These are phyloP conservation scores for Nothopassalora personata DNA, from an alignment of 2,329 filamentous ascomycete genomes.

Conservation along the genomic window DNA sequence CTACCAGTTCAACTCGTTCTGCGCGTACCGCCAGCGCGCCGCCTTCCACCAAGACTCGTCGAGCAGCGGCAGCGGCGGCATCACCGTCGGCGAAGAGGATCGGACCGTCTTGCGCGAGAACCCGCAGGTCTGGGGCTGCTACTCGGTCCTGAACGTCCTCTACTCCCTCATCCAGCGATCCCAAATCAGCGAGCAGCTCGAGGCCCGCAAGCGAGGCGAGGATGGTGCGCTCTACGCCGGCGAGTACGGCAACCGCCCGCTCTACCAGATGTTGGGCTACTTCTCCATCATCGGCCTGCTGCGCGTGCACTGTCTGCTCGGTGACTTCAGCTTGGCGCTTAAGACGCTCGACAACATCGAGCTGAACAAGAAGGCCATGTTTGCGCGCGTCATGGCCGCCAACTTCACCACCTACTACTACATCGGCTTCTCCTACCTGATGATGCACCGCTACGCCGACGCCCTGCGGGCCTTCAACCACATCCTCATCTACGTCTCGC, in stretches of 20 bases:
- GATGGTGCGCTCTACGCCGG: conserved; percentile 83
- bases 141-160: conserved; percentile 97
- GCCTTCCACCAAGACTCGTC: conserved; percentile 55
- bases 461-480: conserved; percentile 99
- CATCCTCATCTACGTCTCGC: conserved; percentile 96
- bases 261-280: conserved; percentile 98
- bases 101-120: conserved; percentile 87
- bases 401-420: conserved; percentile 99
- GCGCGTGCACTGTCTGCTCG: conserved; percentile 90
- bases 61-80: conserved; percentile 43
- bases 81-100: conserved; percentile 91
- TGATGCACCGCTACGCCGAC: conserved; percentile 99
- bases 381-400: conserved; percentile 97
- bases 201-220: conserved; percentile 88
- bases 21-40: conserved; percentile 87
- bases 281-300: conserved; percentile 98
- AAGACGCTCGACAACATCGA: conserved; percentile 99
- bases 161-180: conserved; percentile 98
- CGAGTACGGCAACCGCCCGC: conserved; percentile 87
- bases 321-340: conserved; percentile 94
- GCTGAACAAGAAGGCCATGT: conserved; percentile 99
- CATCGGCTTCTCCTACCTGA: conserved; percentile 99
- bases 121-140: conserved; percentile 99
- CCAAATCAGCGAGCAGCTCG: conserved; percentile 95
- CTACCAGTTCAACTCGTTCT: conserved; percentile 99